Base-by-base conservation (phyloP, 164 flowering plant genomes). In the Santalum album region DNA sequence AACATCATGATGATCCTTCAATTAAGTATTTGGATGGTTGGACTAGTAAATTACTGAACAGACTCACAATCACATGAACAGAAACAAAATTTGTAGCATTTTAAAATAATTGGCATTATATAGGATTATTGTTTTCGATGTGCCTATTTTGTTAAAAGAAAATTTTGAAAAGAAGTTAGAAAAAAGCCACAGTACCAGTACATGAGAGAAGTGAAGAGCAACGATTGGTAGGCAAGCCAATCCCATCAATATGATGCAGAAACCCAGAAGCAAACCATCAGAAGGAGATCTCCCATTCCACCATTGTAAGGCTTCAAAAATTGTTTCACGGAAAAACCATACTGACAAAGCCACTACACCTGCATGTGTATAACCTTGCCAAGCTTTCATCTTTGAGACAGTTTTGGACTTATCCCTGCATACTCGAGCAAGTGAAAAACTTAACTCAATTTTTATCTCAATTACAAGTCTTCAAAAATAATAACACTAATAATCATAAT, bases 301-400 rank as follows among this genome's bases (percentile, higher is more conserved):
- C 97, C 97, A 89, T 53, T 87, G 96, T 26, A 92, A 83, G 61
- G 89, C 96, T 72, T 92, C 99, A 73, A 89, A 90, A 56, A 92
- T 80, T 22, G 99, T 77, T 70, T 87, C 97, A 45, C 95, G 85
- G 60, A 83, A 92, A 68, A 92, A 72, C 96, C 96, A 92, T 25
- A 90, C 87, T 11, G 97, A 75, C 44, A 92, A 50, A 54, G 87
- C 82, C 70, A 92, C 84, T 49, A 90, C 84, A 45, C 63, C 72
- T 59, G 88, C 96, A 74, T 92, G 99, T 25, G 71, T 69, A 73
- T 83, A 83, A 60, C 92, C 99, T 73, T 92, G 99, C 95, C 95
- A 90, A 29, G 85, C 49, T 68, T 80, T 80, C 99, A 92, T 92
- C 70, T 79, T 89, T 51, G 88, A 78, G 49, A 70, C 77, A 40